phyloP scores from a whole-genome alignment of 108 stramenopile genomes.

The Cyclotella cryptica region DNA sequence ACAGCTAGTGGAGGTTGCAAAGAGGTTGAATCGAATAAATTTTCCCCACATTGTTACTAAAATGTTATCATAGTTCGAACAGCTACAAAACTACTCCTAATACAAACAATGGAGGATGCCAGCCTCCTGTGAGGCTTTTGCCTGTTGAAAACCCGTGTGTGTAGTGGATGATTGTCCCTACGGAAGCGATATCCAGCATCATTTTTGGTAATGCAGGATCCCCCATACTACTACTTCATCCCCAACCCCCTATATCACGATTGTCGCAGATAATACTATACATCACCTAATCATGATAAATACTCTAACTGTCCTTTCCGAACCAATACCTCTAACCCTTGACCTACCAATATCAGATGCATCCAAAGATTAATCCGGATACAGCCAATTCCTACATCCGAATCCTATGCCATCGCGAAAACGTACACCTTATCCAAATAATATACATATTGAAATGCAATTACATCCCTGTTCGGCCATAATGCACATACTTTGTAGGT shows the following conservation, averaged over 20 bases:
- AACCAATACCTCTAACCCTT: too few species aligned
- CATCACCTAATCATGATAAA: neutral
- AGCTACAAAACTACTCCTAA: constrained; percentile 11
- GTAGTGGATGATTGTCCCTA: neutral
- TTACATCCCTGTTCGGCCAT: neutral
- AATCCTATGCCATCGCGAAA: too few species aligned
- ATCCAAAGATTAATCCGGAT: too few species aligned
- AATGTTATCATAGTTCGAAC: constrained; percentile 11
- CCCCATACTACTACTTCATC: neutral
- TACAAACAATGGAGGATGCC: neutral
- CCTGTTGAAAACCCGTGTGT: neutral
- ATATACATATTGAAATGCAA: neutral
- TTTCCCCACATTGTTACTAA: neutral
- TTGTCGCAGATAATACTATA: neutral
- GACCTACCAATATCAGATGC: too few species aligned
- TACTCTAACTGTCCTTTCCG: neutral
- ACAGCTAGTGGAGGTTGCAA: neutral
- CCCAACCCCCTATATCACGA: neutral
- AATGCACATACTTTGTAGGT: neutral
- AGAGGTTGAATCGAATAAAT: constrained; percentile 1
- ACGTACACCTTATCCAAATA: neutral
- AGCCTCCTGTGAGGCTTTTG: neutral
- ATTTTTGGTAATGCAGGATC: neutral
- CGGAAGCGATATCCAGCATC: neutral
- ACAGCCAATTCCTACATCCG: too few species aligned